phyloP scores from a whole-genome alignment of 352 stramenopile genomes.

The Globisporangium acanthophoron region DNA sequence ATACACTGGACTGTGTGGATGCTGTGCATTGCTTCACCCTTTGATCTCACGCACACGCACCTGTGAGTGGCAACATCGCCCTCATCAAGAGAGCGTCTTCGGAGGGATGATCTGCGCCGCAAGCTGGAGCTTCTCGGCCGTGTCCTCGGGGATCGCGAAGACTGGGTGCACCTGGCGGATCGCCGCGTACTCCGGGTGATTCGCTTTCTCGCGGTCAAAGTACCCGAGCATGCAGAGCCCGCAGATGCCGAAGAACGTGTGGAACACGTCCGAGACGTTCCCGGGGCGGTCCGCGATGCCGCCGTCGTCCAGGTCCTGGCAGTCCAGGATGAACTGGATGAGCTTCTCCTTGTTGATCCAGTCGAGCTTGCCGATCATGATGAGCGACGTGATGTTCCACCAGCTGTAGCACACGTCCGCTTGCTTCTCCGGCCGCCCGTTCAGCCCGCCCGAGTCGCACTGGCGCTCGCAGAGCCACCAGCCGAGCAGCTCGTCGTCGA shows the following conservation, averaged over 20 bases:
- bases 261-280: slow-evolving; percentile 96
- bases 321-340: slow-evolving; percentile 91
- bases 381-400: slow-evolving; percentile 98
- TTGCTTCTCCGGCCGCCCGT: slow-evolving; percentile 99
- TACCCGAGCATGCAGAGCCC: slow-evolving; percentile 93
- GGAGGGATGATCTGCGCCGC: slow-evolving; percentile 58
- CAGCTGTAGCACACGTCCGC: slow-evolving; percentile 99
- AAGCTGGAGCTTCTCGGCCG: slow-evolving; percentile 86
- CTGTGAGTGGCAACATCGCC: neutral
- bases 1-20: too few relatives aligned
- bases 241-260: slow-evolving; percentile 98
- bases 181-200: slow-evolving; percentile 43
- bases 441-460: slow-evolving; percentile 93
- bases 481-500: slow-evolving; percentile 87
- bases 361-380: slow-evolving; percentile 92
- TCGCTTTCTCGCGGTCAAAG: slow-evolving; percentile 70
- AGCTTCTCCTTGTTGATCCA: slow-evolving; percentile 96
- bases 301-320: slow-evolving; percentile 96
- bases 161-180: slow-evolving; percentile 93
- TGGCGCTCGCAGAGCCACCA: slow-evolving; percentile 98
- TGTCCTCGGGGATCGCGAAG: slow-evolving; percentile 92
- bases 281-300: slow-evolving; percentile 97
- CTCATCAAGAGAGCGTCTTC: slow-evolving; percentile 4
- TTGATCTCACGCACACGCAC: neutral
- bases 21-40: too few relatives aligned